Conservation (phyloP, 1,139 yeast genomes). For the Geotrichum fermentans region DNA sequence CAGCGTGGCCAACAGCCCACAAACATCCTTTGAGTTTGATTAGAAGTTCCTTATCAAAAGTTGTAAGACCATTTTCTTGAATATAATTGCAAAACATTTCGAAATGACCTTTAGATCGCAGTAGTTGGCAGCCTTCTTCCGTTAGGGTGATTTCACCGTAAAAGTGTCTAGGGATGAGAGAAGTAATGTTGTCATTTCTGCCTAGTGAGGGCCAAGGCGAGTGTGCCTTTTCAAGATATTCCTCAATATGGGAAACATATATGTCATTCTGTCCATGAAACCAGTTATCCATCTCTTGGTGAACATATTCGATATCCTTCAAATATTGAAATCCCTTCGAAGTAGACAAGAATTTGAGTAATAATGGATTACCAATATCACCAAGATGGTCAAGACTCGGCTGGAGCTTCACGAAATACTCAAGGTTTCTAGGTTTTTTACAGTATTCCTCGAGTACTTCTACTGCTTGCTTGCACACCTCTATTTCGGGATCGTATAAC, state of each 20-base stretch:
- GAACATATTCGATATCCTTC: constrained; percentile 48
- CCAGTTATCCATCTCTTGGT: constrained; percentile 57
- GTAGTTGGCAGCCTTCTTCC: constrained; percentile 63
- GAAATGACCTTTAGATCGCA: constrained; percentile 48
- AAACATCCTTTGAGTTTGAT: constrained; percentile 66
- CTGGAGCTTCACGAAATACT: constrained; percentile 42
- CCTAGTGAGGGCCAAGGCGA: constrained; percentile 18
- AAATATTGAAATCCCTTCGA: constrained; percentile 54
- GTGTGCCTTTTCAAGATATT: constrained; percentile 36
- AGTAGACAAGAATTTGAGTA: constrained; percentile 52
- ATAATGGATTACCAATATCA: constrained; percentile 44
- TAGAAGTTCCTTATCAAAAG: constrained; percentile 27
- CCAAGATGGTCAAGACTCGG: constrained; percentile 47
- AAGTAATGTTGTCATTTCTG: constrained; percentile 11
- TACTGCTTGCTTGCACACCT: constrained; percentile 56
- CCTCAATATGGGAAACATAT: constrained; percentile 52
- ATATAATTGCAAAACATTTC: constrained; percentile 43
- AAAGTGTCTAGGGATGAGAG: constrained; percentile 55
- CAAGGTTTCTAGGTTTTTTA: constrained; percentile 40
- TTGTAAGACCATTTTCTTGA: constrained; percentile 31
- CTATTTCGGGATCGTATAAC: constrained; percentile 59
- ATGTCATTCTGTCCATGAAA: constrained; percentile 49
- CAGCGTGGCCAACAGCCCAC: constrained; percentile 86
- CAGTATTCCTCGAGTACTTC: constrained; percentile 48
- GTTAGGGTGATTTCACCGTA: constrained; percentile 78